Conservation (phyloP, 768 basidiomycete species). For the Xerocomellus dryophilus region DNA sequence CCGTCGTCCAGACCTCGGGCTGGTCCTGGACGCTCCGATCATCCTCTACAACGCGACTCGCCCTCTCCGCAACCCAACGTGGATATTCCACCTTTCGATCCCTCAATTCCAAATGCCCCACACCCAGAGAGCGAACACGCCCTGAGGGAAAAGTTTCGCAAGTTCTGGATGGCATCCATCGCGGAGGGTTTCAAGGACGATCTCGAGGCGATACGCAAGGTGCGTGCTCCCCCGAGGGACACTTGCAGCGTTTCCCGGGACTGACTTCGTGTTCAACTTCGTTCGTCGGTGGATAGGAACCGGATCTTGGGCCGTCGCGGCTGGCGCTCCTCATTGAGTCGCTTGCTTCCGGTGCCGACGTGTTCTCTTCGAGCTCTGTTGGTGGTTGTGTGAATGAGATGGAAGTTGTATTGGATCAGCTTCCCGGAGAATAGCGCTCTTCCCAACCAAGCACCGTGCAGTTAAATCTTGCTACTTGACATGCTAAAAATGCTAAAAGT, state of each 20-base stretch:
- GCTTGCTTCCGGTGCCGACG: slow-evolving; percentile 72
- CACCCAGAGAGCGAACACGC: slow-evolving; percentile 47
- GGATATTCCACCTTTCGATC: slow-evolving; percentile 57
- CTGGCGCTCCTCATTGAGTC: slow-evolving; percentile 79
- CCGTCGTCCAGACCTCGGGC: not conserved
- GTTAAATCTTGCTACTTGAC: not conserved
- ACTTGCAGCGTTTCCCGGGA: not conserved
- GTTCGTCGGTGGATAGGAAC: slow-evolving; percentile 42
- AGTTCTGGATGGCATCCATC: slow-evolving; percentile 85
- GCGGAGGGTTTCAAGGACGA: slow-evolving; percentile 82
- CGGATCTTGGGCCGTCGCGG: slow-evolving; percentile 63
- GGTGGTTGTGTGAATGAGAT: slow-evolving; percentile 56
- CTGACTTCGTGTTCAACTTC: no score
- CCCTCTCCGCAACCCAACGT: slow-evolving; percentile 22
- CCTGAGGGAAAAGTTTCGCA: slow-evolving; percentile 67
- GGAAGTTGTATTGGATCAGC: slow-evolving; percentile 60
- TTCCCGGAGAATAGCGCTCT: slow-evolving; percentile 8
- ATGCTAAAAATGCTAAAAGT: not conserved
- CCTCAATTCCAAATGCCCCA: slow-evolving; percentile 35
- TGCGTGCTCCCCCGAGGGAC: slow-evolving; percentile 27
- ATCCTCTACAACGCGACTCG: slow-evolving; percentile 18
- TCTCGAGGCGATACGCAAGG: slow-evolving; percentile 81
- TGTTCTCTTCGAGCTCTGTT: slow-evolving; percentile 50
- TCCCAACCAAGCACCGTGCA: not conserved
- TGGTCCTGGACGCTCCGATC: not conserved